Base-by-base conservation (phyloP, 1,284 basidiomycete genomes). In the Cryptococcus deneoformans region DNA sequence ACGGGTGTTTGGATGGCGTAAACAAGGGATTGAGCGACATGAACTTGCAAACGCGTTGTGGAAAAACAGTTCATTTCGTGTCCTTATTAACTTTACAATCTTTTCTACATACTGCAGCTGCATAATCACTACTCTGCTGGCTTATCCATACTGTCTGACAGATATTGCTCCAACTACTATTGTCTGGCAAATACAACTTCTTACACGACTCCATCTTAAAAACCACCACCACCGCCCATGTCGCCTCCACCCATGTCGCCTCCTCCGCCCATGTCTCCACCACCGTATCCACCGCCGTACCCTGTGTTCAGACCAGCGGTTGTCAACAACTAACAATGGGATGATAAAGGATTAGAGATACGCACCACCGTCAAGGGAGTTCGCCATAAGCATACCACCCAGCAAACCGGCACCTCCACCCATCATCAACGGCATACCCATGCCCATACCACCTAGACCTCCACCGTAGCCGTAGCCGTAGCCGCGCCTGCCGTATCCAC, bases 311-410 rank as follows among this genome's bases (percentile, higher is more conserved):
- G 29, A 29, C 5, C 29, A 29, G 29, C 29, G 29, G 29, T 29
- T 29, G 29, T 44, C 55, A 56, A 43, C 57, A 49, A 7, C 29
- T 29, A 29, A 29, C 29, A 29, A 5, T 29, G 3, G 29, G 29
- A 29, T 29, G 29, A 29, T 29, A 29, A 29, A 29, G 5, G 29
- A 29, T 29, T 29, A 29, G 29, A 29, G 0, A 29, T 29, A 29
- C 29, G 5, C 29, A 29, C 29, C 29, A 29, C 29, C 29, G 5
- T 29, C 52, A 53, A 47, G 47, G 40, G 59, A 59, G 44, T 55
- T 55, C 5, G 63, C 69, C 6, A 71, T 40, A 43, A 73, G 43
- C 47, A 72, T 47, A 50, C 72, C 70, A 14, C 67, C 69, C 42
- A 62, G 58, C 3, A 73, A 58, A 55, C 71, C 71, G n/a, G 62